Percentiles rank a stretch among this genome's conserved stretches.
phyloP scores from a whole-genome alignment of 352 stramenopile genomes.

The Pythium pyrilobum region DNA sequence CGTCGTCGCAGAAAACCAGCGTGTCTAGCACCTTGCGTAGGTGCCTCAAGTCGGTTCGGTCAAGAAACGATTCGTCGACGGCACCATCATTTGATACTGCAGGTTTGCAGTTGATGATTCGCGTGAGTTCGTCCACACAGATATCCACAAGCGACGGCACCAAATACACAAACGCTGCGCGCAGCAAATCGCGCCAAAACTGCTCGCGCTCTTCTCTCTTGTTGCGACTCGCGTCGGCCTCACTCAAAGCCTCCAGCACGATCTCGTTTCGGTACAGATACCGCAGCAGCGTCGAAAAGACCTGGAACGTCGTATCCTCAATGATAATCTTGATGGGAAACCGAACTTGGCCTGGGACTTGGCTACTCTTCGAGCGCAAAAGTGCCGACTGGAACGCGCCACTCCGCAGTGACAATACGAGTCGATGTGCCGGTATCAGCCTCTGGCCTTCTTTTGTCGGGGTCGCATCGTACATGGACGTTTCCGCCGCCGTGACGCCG shows the following conservation, averaged over 20 bases:
- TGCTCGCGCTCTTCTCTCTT: slow-evolving; percentile 25
- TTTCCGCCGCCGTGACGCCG: background rate
- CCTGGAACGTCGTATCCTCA: slow-evolving; percentile 68
- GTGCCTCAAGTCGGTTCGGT: slow-evolving; percentile 9
- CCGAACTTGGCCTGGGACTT: slow-evolving; percentile 56
- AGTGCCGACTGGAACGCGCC: slow-evolving; percentile 66
- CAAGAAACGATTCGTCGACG: background rate
- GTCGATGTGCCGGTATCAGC: slow-evolving; percentile 66
- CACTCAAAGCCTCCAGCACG: slow-evolving; percentile 4
- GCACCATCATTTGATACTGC: background rate
- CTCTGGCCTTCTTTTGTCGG: slow-evolving; percentile 23
- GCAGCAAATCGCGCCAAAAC: slow-evolving; percentile 66
- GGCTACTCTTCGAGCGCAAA: slow-evolving; percentile 58
- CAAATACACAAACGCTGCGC: slow-evolving; percentile 66
- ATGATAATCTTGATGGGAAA: slow-evolving; percentile 82
- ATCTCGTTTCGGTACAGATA: slow-evolving; percentile 82
- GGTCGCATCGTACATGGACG: background rate
- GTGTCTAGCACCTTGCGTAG: slow-evolving; percentile 34
- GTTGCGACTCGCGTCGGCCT: background rate
- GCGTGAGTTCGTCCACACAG: slow-evolving; percentile 43
- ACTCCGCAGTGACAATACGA: slow-evolving; percentile 70
- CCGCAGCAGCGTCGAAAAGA: slow-evolving; percentile 62
- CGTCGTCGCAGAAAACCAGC: slow-evolving; percentile 53
- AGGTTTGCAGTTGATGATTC: slow-evolving; percentile 16
- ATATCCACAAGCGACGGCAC: slow-evolving; percentile 63